Evolutionary conservation across 2,329 filamentous ascomycete species (phyloP), one percentile per base, ranked within the genome.

Genomic region (Aspergillus floridensis): DNA sequence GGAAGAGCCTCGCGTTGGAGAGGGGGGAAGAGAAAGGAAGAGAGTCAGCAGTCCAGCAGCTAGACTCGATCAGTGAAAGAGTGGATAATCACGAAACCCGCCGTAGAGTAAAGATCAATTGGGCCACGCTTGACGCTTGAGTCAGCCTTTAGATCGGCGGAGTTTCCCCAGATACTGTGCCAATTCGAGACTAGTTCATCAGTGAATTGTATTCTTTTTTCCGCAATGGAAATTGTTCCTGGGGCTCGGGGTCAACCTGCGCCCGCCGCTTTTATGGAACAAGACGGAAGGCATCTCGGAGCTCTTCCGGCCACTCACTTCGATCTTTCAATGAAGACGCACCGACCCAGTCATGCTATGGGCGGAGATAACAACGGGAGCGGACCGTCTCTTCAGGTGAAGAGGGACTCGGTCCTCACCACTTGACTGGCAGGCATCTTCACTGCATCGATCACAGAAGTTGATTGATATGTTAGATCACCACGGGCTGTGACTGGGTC

Each of bases 31-130:
- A 44, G 32, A 49, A 46, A 22, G 51, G 56, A 31, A 31, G 41
- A 58, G 44, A 12, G 32, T 35, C 32, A 35, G 32, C 32, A 35
- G 32, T 35, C 11, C 32, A 53, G 35, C 35, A 38, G 19, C 49
- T 53, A 58, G 49, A 26, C 56, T 58, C 50, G 49, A 58, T 58
- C 49, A 29, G 50, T 57, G 38, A 26, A 57, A 32, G 5, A 19
- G 38, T 44, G 38, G 38, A 44, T 44, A 44, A 19, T 44, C 14
- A 16, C 38, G 38, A 44, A 44, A 44, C 16, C 16, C 14, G n/a
- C 38, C 16, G 6, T 19, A 6, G 6, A 44, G 6, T 5, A 44
- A n/a, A 16, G 16, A 19, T 44, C 32, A 35, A 16, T 35, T 35
- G 32, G 32, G 14, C 32, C 32, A 35, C 32, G 32, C 32, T 35